phyloP scores from a whole-genome alignment of 140 eudicot genomes.

The Stevia rebaudiana region DNA sequence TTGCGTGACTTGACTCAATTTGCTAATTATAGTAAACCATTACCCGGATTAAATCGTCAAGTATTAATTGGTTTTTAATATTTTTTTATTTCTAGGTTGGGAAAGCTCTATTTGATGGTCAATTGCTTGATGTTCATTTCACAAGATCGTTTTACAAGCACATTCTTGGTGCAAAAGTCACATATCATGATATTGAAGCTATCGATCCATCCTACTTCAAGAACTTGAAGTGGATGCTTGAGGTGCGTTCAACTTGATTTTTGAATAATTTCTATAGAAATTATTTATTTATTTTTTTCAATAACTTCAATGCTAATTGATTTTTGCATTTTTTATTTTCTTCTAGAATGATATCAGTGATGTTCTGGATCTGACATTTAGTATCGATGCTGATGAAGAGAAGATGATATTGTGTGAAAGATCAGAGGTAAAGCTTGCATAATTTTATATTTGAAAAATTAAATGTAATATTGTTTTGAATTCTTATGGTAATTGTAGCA shows the following conservation, averaged over 20 bases:
- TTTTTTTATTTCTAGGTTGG: conserved; percentile 53
- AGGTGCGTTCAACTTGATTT: conserved; percentile 40
- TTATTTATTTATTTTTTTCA: neutral
- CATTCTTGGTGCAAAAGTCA: conserved; percentile 94
- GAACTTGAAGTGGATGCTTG: conserved; percentile 97
- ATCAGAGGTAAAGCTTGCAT: conserved; percentile 47
- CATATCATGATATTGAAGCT: conserved; percentile 98
- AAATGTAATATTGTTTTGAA: neutral
- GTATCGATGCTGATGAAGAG: conserved; percentile 98
- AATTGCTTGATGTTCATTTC: conserved; percentile 94
- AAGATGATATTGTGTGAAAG: conserved; percentile 77
- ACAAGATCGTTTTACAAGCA: conserved; percentile 98
- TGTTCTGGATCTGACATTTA: conserved; percentile 77
- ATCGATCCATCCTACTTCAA: conserved; percentile 94
- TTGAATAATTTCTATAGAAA: neutral
- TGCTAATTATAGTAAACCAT: neutral
- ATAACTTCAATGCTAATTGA: neutral
- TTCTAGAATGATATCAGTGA: conserved; percentile 95
- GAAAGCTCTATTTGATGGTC: conserved; percentile 94
- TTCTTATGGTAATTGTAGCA: neutral
- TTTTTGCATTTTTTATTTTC: neutral
- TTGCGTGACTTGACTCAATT: neutral
- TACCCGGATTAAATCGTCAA: neutral
- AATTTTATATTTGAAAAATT: neutral
- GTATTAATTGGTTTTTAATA: neutral